phyloP scores from a whole-genome alignment of 306 rosid species.

The Abrus precatorius region DNA sequence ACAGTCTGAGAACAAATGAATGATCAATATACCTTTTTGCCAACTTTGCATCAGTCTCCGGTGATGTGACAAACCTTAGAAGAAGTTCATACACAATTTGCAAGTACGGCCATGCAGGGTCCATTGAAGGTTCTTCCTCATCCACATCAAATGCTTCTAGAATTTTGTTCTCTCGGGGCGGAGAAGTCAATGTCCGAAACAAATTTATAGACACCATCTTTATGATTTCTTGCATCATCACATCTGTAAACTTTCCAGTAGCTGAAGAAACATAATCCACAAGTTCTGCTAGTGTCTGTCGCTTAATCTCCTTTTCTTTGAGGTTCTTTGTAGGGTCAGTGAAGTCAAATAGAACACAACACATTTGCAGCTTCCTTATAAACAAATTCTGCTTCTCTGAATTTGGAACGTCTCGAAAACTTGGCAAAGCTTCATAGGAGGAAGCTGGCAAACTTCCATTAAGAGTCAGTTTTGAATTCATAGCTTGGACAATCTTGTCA shows the following conservation, averaged over 20 bases:
- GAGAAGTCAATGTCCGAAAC: slow-evolving; percentile 81
- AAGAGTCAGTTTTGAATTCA: slow-evolving; percentile 72
- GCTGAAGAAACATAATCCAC: slow-evolving; percentile 90
- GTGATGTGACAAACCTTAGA: slow-evolving; percentile 90
- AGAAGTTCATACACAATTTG: slow-evolving; percentile 90
- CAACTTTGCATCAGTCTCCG: slow-evolving; percentile 94
- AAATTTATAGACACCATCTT: slow-evolving; percentile 85
- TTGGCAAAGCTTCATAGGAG: slow-evolving; percentile 82
- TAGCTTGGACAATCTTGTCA: slow-evolving; percentile 64
- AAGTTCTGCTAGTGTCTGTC: slow-evolving; percentile 88
- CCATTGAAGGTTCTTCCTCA: slow-evolving; percentile 98
- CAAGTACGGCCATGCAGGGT: slow-evolving; percentile 95
- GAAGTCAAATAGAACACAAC: slow-evolving; percentile 83
- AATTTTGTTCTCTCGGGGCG: slow-evolving; percentile 81
- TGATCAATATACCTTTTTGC: slow-evolving; percentile 96
- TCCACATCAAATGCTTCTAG: slow-evolving; percentile 88
- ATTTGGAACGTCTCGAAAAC: slow-evolving; percentile 86
- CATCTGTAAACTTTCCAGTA: slow-evolving; percentile 82
- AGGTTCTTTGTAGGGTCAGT: slow-evolving; percentile 82
- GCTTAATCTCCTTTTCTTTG: slow-evolving; percentile 88
- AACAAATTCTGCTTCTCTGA: slow-evolving; percentile 89
- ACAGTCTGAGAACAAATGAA: slow-evolving; percentile 85
- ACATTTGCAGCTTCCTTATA: slow-evolving; percentile 83
- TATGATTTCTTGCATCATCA: slow-evolving; percentile 77
- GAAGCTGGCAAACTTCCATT: slow-evolving; percentile 69